A percentile compares a stretch with the other conserved stretches of the same genome.
phyloP scores from a whole-genome alignment of 768 basidiomycete species.

The Pleurotus tuoliensis region DNA sequence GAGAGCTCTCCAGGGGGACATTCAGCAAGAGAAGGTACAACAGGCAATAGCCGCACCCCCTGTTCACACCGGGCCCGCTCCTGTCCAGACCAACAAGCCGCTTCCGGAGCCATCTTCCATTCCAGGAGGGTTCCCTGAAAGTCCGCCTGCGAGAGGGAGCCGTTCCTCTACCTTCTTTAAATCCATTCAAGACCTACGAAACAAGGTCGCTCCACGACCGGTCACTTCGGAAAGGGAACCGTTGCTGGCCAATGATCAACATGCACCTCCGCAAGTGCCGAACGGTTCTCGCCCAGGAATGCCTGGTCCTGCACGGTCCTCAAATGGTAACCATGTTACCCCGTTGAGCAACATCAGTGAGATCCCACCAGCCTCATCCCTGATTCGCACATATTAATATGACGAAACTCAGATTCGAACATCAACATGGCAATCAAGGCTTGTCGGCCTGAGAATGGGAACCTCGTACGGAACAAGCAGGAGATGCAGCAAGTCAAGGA shows the following conservation, averaged over 20 bases:
- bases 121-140: slow-evolving; percentile 1
- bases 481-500: slow-evolving; percentile 73
- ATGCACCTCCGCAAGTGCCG: slow-evolving; percentile 7
- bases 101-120: not conserved
- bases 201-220: not conserved
- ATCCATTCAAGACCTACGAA: slow-evolving; percentile 4
- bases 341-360: slow-evolving; percentile 41
- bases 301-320: not conserved
- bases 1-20: no score
- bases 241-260: not conserved
- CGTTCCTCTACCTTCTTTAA: not conserved
- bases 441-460: slow-evolving; percentile 64
- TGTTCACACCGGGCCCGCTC: not conserved
- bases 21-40: slow-evolving; percentile 11
- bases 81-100: no score
- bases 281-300: slow-evolving; percentile 4
- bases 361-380: not conserved
- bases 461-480: slow-evolving; percentile 58
- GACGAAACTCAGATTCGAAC: slow-evolving; percentile 42
- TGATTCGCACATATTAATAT: not conserved
- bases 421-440: slow-evolving; percentile 70
- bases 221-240: not conserved
- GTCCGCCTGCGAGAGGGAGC: not conserved
- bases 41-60: not conserved
- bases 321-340: slow-evolving; percentile 23